phyloP scores from a whole-genome alignment of 2,329 filamentous ascomycete genomes.

The Alternaria alternata region DNA sequence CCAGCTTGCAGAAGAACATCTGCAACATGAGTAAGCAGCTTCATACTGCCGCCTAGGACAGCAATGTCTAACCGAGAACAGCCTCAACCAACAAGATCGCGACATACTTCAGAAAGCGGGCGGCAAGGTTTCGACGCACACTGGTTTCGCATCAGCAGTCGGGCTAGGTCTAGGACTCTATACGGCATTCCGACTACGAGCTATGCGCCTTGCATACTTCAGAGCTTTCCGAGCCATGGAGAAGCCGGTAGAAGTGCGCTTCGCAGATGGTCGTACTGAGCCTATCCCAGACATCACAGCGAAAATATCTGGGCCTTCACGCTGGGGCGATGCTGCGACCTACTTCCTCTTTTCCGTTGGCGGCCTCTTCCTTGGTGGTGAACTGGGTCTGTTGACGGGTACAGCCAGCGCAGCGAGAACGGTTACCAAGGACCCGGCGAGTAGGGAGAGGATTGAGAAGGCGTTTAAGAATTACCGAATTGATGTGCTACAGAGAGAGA shows the following conservation, averaged over 20 bases:
- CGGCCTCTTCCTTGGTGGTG: constrained; percentile 70
- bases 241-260: constrained; percentile 68
- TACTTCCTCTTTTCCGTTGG: constrained; percentile 70
- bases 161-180: constrained; percentile 67
- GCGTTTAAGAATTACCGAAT: constrained; percentile 70
- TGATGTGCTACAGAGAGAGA: constrained; percentile 69
- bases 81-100: constrained; percentile 65
- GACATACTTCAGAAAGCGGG: constrained; percentile 65
- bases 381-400: constrained; percentile 67
- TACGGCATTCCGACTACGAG: constrained; percentile 64
- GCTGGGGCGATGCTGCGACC: constrained; percentile 67
- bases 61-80: constrained; percentile 19
- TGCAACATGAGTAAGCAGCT: constrained; percentile 44
- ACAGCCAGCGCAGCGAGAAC: constrained; percentile 61
- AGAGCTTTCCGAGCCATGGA: constrained; percentile 67
- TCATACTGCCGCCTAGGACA: not conserved
- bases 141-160: constrained; percentile 66
- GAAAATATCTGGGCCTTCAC: constrained; percentile 62
- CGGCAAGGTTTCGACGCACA: constrained; percentile 62
- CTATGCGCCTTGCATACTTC: constrained; percentile 66
- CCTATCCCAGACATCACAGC: constrained; percentile 68
- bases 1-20: constrained; percentile 42
- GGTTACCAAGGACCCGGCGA: constrained; percentile 64
- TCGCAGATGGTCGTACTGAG: constrained; percentile 68
- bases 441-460: constrained; percentile 65